phyloP scores from a whole-genome alignment of 192 early-diverging fungal species.

The Phycomyces blakesleeanus region DNA sequence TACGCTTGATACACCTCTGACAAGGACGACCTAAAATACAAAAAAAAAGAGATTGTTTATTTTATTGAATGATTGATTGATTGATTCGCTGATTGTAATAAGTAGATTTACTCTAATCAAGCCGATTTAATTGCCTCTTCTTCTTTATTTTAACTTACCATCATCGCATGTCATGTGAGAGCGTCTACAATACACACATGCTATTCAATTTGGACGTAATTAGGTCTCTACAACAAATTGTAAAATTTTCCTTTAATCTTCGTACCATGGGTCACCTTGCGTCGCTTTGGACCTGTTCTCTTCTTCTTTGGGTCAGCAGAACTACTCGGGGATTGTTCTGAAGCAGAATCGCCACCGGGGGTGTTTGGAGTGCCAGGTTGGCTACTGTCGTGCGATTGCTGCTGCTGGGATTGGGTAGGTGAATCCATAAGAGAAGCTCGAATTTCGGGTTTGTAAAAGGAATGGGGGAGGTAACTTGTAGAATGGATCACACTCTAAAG shows the following conservation, averaged over 20 bases:
- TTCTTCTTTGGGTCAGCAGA: conserved; percentile 52
- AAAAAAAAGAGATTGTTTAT: no score
- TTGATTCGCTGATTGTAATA: no score
- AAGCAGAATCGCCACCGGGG: neutral
- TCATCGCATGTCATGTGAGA: conserved; percentile 97
- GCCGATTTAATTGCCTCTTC: neutral
- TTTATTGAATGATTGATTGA: no score
- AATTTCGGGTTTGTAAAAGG: neutral
- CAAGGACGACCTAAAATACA: conserved; percentile 71
- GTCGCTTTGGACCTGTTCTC: conserved; percentile 51
- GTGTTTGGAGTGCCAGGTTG: neutral
- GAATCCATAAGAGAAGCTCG: conserved; percentile 4
- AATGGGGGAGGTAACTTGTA: no score
- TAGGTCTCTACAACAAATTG: neutral
- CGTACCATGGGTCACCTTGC: conserved; percentile 64
- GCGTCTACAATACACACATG: conserved; percentile 93
- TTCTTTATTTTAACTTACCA: conserved; percentile 35
- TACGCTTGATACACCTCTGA: conserved; percentile 91
- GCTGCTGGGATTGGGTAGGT: conserved; percentile 3
- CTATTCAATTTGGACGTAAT: conserved; percentile 36
- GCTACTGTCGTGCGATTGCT: neutral
- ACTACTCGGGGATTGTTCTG: neutral
- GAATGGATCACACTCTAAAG: no score
- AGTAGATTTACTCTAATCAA: no score
- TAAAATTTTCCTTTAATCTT: neutral